These are phyloP conservation scores for Phytophthora pseudosyringae DNA, from an alignment of 352 stramenopile species.

Conservation along the genomic window DNA sequence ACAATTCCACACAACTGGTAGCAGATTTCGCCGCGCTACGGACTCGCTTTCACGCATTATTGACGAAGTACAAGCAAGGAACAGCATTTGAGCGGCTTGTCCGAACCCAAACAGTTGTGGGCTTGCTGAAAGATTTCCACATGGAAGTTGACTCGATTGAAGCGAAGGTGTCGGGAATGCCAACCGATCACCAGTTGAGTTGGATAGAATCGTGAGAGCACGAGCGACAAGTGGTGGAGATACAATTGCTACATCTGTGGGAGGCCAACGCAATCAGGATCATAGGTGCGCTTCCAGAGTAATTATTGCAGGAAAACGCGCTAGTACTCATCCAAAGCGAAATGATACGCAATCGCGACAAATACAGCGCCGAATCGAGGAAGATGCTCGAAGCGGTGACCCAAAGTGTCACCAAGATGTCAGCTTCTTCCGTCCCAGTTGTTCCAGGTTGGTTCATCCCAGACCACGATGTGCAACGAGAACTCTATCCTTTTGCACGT, in stretches of 20 bases:
- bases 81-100: slow-evolving; percentile 7
- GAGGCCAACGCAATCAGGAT: background rate
- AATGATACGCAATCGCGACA: background rate
- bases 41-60: slow-evolving; percentile 3
- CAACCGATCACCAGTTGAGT: background rate
- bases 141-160: background rate
- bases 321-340: slow-evolving; percentile 1
- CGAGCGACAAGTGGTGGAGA: background rate
- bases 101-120: background rate
- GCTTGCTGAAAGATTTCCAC: slow-evolving; percentile 1
- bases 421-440: background rate
- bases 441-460: slow-evolving; percentile 24
- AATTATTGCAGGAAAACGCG: slow-evolving; percentile 1
- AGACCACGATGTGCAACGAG: slow-evolving; percentile 17
- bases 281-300: background rate
- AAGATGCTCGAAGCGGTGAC: background rate
- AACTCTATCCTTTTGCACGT: slow-evolving; percentile 8
- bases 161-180: background rate
- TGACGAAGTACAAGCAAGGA: slow-evolving; percentile 1
- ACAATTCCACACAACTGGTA: too few species aligned
- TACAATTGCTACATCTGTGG: background rate
- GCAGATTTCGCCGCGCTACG: background rate
- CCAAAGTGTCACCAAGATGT: background rate
- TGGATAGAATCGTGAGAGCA: slow-evolving; percentile 1
- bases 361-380: background rate